A percentile compares a stretch with the other conserved stretches of the same genome.
phyloP scores from a whole-genome alignment of 1,284 basidiomycete genomes.

The Hemileia vastatrix region DNA sequence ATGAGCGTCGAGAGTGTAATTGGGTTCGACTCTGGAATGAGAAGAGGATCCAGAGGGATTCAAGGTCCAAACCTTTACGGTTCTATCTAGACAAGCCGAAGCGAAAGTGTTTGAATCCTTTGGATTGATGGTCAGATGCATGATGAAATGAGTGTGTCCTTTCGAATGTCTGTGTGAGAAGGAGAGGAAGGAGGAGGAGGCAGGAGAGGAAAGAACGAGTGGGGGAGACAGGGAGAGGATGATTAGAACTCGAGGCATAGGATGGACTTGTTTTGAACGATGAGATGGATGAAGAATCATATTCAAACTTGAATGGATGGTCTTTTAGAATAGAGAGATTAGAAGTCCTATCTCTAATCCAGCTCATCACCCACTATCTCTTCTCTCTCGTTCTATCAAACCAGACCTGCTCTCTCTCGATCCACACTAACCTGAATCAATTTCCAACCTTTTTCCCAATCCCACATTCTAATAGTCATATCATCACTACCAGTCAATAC shows the following conservation, averaged over 20 bases:
- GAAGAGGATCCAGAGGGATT: slow-evolving; percentile 28
- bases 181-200: background rate
- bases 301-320: no score
- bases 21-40: background rate
- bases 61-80: slow-evolving; percentile 45
- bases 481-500: slow-evolving; percentile 42
- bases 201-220: background rate
- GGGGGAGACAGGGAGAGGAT: background rate
- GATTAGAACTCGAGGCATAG: background rate
- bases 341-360: no score
- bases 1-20: slow-evolving; percentile 6
- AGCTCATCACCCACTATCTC: no score
- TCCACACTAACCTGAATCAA: slow-evolving; percentile 28
- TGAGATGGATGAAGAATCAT: no score
- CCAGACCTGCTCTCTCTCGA: background rate
- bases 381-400: no score
- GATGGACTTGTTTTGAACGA: background rate
- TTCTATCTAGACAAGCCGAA: slow-evolving; percentile 42
- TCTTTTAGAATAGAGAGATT: no score
- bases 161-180: background rate
- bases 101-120: slow-evolving; percentile 38
- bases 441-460: slow-evolving; percentile 43
- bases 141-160: slow-evolving; percentile 14
- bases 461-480: slow-evolving; percentile 45
- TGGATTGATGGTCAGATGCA: slow-evolving; percentile 10